Base-by-base conservation (phyloP, 176 grass and related monocot species). In the Canna indica region DNA sequence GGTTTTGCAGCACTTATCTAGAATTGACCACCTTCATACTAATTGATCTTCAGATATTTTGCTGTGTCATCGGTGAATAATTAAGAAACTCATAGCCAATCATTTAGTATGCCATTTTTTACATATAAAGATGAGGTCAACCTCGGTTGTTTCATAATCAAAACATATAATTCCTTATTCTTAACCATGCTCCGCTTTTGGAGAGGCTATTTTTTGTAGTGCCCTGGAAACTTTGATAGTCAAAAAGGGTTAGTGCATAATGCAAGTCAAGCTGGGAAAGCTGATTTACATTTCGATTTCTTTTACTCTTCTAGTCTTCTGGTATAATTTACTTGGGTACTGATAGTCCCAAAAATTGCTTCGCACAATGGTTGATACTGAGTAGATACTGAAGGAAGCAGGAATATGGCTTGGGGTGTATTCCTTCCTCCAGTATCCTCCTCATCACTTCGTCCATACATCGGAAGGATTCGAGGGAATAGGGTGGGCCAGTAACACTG, bases 1-100 rank as follows among this genome's bases (percentile, higher is more conserved):
- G 89, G 86, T 41, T 50, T 93, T 39, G 88, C 85, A 80, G 76
- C 89, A 71, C 94, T 97, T 38, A 97, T 97, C 82, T 97, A 97
- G 82, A 39, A 29, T 30, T 32, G 13, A 60, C 2, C 58, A 31
- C 9, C 12, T 30, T 60, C 58, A 15, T 30, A 54, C 50, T 1
- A 54, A 44, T 54, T 30, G 10, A 27, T 60, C 27, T 11, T 30
- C 12, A 60, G 27, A 15, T 60, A 9, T 30, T 15, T 60, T 60
- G 12, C 9, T 8, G 10, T 2, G 58, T 13, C 0, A 30, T 30
- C 26, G 15, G 9, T 32, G 58, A 25, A 60, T 10, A 60, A 15
- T 60, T 12, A 10, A 15, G 0, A n/a, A 9, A 7, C 25, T 13
- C 7, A 11, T n/a, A 60, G 26, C 27, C 27, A 15, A 31, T 60